These are phyloP conservation scores for Vigna angularis DNA, from an alignment of 306 rosid species.

Conservation along the genomic window DNA sequence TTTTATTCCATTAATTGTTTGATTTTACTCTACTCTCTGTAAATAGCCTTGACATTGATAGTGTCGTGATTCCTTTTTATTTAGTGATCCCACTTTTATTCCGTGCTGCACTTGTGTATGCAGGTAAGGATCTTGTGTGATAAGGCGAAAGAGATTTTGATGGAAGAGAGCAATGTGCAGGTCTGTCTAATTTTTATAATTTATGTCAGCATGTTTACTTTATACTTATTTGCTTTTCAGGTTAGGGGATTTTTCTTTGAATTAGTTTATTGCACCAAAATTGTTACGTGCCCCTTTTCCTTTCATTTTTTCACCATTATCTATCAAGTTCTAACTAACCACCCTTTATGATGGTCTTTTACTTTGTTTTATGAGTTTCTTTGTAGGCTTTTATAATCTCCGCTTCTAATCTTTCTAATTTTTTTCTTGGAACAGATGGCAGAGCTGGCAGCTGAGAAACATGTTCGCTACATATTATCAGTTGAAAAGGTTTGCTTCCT, in stretches of 20 bases:
- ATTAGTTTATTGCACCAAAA: constrained; percentile 3
- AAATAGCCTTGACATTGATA: constrained; percentile 12
- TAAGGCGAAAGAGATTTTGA: constrained; percentile 94
- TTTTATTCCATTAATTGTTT: constrained; percentile 10
- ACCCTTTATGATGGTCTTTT: constrained; percentile 14
- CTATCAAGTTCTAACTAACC: not conserved
- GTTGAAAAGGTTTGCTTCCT: constrained; percentile 68
- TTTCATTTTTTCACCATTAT: not conserved
- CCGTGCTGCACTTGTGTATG: constrained; percentile 24
- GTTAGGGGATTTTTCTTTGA: not conserved
- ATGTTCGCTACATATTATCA: constrained; percentile 69
- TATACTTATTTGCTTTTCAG: constrained; percentile 5
- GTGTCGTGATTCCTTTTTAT: not conserved
- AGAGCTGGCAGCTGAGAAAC: constrained; percentile 73
- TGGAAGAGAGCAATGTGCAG: constrained; percentile 99
- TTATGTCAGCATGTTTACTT: not conserved
- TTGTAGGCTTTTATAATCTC: not conserved
- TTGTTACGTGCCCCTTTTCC: not conserved
- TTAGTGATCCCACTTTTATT: constrained; percentile 25
- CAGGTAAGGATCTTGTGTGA: constrained; percentile 88
- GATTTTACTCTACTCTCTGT: constrained; percentile 15
- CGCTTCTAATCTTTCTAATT: constrained; percentile 2
- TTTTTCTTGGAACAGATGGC: constrained; percentile 59
- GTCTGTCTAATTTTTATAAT: constrained; percentile 41
- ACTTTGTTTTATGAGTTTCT: constrained; percentile 7